Evolutionary conservation across 345 rosid genomes (phyloP).

Genomic region (Kandelia obovata): DNA sequence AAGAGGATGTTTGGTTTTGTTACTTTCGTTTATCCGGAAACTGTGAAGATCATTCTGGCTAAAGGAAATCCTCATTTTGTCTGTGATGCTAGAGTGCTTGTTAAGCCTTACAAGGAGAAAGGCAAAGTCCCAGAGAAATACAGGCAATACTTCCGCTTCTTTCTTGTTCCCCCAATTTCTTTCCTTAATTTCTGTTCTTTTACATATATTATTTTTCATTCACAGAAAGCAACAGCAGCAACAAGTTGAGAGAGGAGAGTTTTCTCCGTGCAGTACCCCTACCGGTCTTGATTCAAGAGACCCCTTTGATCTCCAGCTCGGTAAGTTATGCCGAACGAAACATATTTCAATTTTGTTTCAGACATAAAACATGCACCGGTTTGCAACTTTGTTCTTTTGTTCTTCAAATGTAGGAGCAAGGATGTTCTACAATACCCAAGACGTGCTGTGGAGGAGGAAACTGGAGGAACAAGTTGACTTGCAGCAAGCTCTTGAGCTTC

Average conservation of each 20-base stretch:
- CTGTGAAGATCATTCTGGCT: constrained; percentile 82
- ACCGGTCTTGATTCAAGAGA: constrained; percentile 80
- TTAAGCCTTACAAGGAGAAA: constrained; percentile 96
- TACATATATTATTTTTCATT: background rate
- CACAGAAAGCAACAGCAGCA: constrained; percentile 52
- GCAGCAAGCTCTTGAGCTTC: constrained; percentile 73
- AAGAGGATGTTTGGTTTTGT: constrained; percentile 98
- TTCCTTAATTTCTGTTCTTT: background rate
- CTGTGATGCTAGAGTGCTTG: constrained; percentile 85
- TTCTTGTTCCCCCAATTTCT: background rate
- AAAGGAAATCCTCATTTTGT: constrained; percentile 95
- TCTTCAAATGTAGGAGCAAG: constrained; percentile 43
- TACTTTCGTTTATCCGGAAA: constrained; percentile 80
- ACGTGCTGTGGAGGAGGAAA: constrained; percentile 67
- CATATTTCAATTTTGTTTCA: background rate
- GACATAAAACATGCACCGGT: too few relatives aligned
- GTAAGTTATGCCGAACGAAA: constrained; percentile 25
- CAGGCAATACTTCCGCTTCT: constrained; percentile 39
- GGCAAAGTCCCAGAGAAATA: constrained; percentile 87
- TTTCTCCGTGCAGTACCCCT: constrained; percentile 65
- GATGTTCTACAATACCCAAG: constrained; percentile 60
- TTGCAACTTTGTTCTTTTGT: background rate
- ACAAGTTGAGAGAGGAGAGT: constrained; percentile 52
- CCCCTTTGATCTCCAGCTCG: constrained; percentile 49
- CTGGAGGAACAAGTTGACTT: constrained; percentile 72